These are phyloP conservation scores for Syzygium malaccense DNA, from an alignment of 441 rosid genomes.

Conservation along the genomic window DNA sequence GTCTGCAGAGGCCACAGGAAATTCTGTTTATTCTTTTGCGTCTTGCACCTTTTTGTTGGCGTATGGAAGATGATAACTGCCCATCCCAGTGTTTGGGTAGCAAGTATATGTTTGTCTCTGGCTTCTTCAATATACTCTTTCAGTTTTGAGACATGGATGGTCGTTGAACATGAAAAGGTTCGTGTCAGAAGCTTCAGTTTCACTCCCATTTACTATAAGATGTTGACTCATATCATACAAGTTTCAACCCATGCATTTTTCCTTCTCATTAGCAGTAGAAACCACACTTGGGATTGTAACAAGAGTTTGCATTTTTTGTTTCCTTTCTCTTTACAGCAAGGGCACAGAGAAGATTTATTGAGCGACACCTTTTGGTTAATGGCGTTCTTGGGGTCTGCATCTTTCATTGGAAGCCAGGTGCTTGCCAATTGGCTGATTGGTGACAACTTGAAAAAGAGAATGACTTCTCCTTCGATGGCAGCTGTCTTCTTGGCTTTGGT, in stretches of 20 bases:
- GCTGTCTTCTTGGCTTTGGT: conserved; percentile 44
- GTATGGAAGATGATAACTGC: conserved; percentile 55
- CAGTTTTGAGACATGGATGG: conserved; percentile 87
- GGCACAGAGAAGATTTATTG: conserved; percentile 64
- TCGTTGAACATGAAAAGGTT: conserved; percentile 83
- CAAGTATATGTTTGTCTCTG: conserved; percentile 58
- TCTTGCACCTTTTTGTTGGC: conserved; percentile 63
- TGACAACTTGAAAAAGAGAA: conserved; percentile 30
- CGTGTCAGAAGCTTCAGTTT: not conserved
- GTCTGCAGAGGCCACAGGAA: conserved; percentile 74
- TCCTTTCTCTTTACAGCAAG: conserved; percentile 49
- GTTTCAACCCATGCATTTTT: not conserved
- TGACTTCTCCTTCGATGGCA: conserved; percentile 35
- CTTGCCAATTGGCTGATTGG: conserved; percentile 66
- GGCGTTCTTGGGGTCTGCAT: conserved; percentile 75
- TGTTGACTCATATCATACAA: not conserved
- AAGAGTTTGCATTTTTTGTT: not conserved
- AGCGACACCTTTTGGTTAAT: conserved; percentile 84
- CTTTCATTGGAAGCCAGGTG: conserved; percentile 70
- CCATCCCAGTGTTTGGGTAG: conserved; percentile 53
- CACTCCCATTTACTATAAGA: not conserved
- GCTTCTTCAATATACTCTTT: conserved; percentile 57
- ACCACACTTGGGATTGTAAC: not conserved
- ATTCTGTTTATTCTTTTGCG: conserved; percentile 56
- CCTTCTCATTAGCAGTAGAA: not conserved